Base-by-base conservation (phyloP, 2,329 filamentous ascomycete species). In the Chrysoporthe austroafricana region DNA sequence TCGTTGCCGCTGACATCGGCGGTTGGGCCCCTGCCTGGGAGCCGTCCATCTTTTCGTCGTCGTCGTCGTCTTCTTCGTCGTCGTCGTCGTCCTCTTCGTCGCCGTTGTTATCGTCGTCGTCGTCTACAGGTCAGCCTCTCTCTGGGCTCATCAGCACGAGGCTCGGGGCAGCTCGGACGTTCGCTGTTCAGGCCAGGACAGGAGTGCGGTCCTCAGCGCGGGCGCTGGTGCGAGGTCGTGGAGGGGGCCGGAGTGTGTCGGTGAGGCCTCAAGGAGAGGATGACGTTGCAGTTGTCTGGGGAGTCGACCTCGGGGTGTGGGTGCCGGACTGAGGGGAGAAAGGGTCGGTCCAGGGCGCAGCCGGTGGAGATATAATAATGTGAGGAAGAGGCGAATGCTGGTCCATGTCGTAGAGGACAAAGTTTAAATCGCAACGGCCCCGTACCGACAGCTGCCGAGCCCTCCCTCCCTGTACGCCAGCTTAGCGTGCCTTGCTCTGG, bases 21-120 rank as follows among this genome's bases (percentile, higher is more conserved):
- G 68, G 44, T 8, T 54, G 66, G 59, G 13, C n/a, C 58, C 21
- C 62, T 48, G 52, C 36, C 58, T 44, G 32, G 16, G 63, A 59
- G 32, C 61, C 50, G 21, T 66, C 52, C 65, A 70, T 70, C 18
- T 50, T 46, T 36, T 8, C 8, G 18, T 26, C 26, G 26, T 26
- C 26, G 21, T 21, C 26, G 26, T 26, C 26, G 26, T 26, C 26
- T 26, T 26, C 26, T 26, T 18, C 36, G 6, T 44, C 18, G 50
- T 54, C 9, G 62, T 43, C 26, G 6, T 32, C 26, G 26, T 26
- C 26, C 26, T 26, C 26, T 26, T 26, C 2, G 26, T 26, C 26
- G 26, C 26, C 26, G 26, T 59, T n/a, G 13, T 54, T 32, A 32
- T 18, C 36, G 6, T 44, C 18, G 50, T 56, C 9, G 62, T 43